A percentile compares a stretch with the other conserved stretches of the same genome.
Evolutionary conservation across 768 basidiomycete species (phyloP).

Genomic region (Phanerochaete carnosa): DNA sequence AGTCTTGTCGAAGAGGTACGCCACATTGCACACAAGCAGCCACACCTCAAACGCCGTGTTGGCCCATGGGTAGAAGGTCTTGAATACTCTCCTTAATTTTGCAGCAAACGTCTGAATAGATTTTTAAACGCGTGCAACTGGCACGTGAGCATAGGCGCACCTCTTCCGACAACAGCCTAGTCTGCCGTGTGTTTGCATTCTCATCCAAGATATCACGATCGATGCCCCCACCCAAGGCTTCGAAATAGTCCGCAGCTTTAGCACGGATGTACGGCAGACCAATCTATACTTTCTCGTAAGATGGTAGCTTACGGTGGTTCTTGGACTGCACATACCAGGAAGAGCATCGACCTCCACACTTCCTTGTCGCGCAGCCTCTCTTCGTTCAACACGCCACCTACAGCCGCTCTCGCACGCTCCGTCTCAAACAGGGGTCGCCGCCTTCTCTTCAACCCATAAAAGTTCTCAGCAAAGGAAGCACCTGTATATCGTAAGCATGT

Average conservation of each 20-base stretch:
- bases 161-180: constrained; percentile 48
- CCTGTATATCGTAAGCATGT: constrained; percentile 42
- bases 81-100: constrained; percentile 61
- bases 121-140: constrained; percentile 6
- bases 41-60: constrained; percentile 79
- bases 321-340: constrained; percentile 55
- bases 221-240: constrained; percentile 81
- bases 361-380: constrained; percentile 67
- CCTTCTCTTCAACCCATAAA: constrained; percentile 88
- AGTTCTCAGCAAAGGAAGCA: constrained; percentile 93
- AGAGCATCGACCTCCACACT: constrained; percentile 71
- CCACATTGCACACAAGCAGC: constrained; percentile 79
- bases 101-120: constrained; percentile 46
- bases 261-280: constrained; percentile 87
- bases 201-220: constrained; percentile 65
- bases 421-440: constrained; percentile 68
- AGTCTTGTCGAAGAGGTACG: constrained; percentile 86
- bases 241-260: constrained; percentile 88
- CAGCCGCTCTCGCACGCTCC: constrained; percentile 63
- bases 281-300: constrained; percentile 43
- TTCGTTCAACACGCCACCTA: constrained; percentile 59
- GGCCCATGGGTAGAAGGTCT: constrained; percentile 74
- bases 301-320: constrained; percentile 7
- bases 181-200: constrained; percentile 39
- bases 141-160: constrained; percentile 30